Base-by-base conservation (phyloP, 2,329 filamentous ascomycete genomes). In the Bisporella sp. region DNA sequence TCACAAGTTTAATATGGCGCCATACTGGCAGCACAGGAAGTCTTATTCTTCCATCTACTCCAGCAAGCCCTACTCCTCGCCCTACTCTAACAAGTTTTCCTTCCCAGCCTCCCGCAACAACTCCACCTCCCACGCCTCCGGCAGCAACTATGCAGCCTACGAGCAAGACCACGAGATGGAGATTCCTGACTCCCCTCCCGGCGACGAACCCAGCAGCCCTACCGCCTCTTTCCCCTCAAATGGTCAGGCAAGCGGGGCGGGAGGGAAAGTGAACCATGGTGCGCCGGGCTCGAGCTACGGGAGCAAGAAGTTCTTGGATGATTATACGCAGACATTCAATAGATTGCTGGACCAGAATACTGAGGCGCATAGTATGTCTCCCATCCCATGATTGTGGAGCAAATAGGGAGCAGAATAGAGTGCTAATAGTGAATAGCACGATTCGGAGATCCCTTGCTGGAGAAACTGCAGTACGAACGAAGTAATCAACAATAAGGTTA, bases 281-380 rank as follows among this genome's bases (percentile, higher is more conserved):
- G 66, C 69, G 53, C 75, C 75, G 6, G 73, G 77, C 3, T 73
- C 71, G 43, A 67, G 67, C 6, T 82, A 77, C 77, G 71, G 70
- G 57, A 78, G 71, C 54, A 78, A 76, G 63, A 80, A 79, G 59
- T 74, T 76, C 5, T 64, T 73, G 54, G 79, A 82, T 52, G 79
- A 82, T 49, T 75, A 71, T 37, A 8, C n/a, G 8, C 35, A n/a
- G 35, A n/a, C 35, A 8, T 9, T 37, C 8, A 37, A n/a, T n/a
- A 9, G 8, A n/a, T 37, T 37, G 35, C 8, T 37, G 8, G 35
- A 37, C n/a, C 8, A n/a, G 35, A n/a, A 37, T 37, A 37, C 35
- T n/a, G 35, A 37, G 8, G 35, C 35, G 35, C 35, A 37, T 37
- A 37, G 35, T 37, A n/a, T 37, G 35, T 37, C n/a, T 21, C 3